Evolutionary conservation across 192 early-diverging fungal genomes (phyloP).

Genomic region (Chytriomyces sp.): DNA sequence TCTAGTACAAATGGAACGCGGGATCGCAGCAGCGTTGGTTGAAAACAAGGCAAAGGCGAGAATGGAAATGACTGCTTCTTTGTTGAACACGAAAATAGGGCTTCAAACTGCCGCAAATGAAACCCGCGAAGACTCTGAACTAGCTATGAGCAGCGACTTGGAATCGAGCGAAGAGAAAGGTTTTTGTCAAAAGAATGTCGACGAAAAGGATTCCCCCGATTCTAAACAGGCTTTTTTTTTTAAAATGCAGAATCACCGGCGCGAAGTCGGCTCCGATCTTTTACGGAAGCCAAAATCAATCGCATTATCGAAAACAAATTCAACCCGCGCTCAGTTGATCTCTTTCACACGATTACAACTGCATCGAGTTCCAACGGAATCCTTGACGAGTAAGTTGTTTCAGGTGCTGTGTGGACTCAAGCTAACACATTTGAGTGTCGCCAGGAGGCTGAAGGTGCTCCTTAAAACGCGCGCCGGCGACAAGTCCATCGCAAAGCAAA

Average conservation of each 20-base stretch:
- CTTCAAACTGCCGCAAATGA: too few relatives aligned
- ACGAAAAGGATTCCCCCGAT: background rate
- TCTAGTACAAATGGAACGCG: constrained; percentile 31
- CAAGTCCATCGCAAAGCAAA: background rate
- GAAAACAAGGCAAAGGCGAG: background rate
- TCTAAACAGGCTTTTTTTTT: too few relatives aligned
- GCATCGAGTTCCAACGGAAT: background rate
- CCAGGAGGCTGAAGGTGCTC: too few relatives aligned
- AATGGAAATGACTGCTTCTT: too few relatives aligned
- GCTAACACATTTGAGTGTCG: too few relatives aligned
- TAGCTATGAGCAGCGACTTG: too few relatives aligned
- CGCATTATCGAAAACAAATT: background rate
- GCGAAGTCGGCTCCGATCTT: background rate
- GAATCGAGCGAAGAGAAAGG: background rate
- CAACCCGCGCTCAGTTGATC: too few relatives aligned
- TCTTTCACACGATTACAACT: too few relatives aligned
- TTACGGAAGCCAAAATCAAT: background rate
- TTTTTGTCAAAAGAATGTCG: background rate
- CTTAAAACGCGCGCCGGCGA: too few relatives aligned
- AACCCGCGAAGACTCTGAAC: too few relatives aligned
- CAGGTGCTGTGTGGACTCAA: too few relatives aligned
- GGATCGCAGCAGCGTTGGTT: constrained; percentile 15
- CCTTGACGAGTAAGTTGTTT: background rate
- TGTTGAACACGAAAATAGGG: too few relatives aligned
- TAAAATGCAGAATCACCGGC: background rate